A percentile compares a stretch with the other conserved stretches of the same genome.
Conservation (phyloP, 2,329 filamentous ascomycete genomes). For the Monilinia laxa region DNA sequence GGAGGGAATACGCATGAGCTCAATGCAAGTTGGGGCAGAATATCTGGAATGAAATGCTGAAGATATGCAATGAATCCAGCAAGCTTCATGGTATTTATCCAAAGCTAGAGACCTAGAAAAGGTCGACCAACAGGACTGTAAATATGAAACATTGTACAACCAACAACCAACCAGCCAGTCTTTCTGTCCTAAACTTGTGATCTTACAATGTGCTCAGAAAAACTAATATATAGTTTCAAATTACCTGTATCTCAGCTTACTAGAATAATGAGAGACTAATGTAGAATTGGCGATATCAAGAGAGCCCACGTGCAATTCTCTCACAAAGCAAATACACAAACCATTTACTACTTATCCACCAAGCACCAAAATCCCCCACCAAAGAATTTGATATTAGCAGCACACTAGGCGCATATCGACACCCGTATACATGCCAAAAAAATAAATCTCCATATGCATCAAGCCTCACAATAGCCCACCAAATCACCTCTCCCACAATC, state of each 20-base stretch:
- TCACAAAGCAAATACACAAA: not conserved
- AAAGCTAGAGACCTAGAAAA: not conserved
- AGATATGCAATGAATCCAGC: not conserved
- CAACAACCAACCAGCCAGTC: not conserved
- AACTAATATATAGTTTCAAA: not conserved
- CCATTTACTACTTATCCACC: not conserved
- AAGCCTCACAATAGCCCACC: slow-evolving; percentile 32
- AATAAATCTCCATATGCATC: slow-evolving; percentile 31
- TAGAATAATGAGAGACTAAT: rapidly evolving
- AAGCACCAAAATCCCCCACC: slow-evolving; percentile 3
- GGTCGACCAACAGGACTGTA: slow-evolving; percentile 15
- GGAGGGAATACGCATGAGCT: not conserved
- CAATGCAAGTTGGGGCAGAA: not conserved
- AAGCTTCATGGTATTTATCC: not conserved
- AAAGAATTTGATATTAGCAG: slow-evolving; percentile 33
- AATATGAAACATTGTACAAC: slow-evolving; percentile 23
- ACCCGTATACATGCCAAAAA: slow-evolving; percentile 34
- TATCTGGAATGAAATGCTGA: slow-evolving; percentile 3
- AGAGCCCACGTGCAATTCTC: not conserved
- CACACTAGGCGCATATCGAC: slow-evolving; percentile 24
- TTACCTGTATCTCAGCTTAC: not conserved
- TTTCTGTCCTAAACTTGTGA: not conserved
- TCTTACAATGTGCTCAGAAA: not conserved
- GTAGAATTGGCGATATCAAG: not conserved
- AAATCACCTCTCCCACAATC: slow-evolving; percentile 17